Evolutionary conservation across 1,139 yeast genomes (phyloP).

Genomic region (Scheffersomyces insectosa): DNA sequence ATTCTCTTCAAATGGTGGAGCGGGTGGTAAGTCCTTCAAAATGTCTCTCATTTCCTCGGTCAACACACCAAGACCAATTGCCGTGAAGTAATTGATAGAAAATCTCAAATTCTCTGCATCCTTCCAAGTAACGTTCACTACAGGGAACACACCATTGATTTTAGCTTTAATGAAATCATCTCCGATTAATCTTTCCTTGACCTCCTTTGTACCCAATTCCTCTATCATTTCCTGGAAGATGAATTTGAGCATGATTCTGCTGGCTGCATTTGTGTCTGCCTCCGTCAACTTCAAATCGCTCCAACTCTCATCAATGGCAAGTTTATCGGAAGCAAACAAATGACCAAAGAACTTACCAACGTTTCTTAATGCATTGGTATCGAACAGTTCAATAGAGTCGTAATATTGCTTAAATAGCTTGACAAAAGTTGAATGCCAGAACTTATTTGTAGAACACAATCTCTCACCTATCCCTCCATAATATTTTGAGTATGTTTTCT

Average conservation of each 20-base stretch:
- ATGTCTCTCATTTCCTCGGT: constrained; percentile 80
- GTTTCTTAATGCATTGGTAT: constrained; percentile 73
- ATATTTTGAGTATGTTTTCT: constrained; percentile 81
- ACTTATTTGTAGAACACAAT: constrained; percentile 46
- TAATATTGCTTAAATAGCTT: constrained; percentile 59
- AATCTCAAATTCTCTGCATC: constrained; percentile 68
- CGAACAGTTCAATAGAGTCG: constrained; percentile 61
- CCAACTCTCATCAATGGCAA: constrained; percentile 55
- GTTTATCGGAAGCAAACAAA: constrained; percentile 66
- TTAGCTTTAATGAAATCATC: constrained; percentile 47
- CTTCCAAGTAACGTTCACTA: constrained; percentile 34
- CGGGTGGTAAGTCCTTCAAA: constrained; percentile 38
- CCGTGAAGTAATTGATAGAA: constrained; percentile 88
- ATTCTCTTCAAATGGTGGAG: constrained; percentile 17
- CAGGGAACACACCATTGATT: constrained; percentile 52
- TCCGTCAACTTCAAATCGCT: constrained; percentile 64
- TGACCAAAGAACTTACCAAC: constrained; percentile 89
- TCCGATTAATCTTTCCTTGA: constrained; percentile 51
- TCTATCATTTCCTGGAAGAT: constrained; percentile 78
- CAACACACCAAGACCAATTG: constrained; percentile 81
- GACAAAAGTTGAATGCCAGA: constrained; percentile 61
- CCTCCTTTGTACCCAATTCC: constrained; percentile 63
- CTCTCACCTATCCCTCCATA: constrained; percentile 80
- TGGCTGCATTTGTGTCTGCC: constrained; percentile 71
- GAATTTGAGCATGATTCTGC: constrained; percentile 80